Percentiles rank a stretch among this genome's conserved stretches.
Evolutionary conservation across 2,329 filamentous ascomycete species (phyloP).

Genomic region (Lasiodiplodia gonubiensis): DNA sequence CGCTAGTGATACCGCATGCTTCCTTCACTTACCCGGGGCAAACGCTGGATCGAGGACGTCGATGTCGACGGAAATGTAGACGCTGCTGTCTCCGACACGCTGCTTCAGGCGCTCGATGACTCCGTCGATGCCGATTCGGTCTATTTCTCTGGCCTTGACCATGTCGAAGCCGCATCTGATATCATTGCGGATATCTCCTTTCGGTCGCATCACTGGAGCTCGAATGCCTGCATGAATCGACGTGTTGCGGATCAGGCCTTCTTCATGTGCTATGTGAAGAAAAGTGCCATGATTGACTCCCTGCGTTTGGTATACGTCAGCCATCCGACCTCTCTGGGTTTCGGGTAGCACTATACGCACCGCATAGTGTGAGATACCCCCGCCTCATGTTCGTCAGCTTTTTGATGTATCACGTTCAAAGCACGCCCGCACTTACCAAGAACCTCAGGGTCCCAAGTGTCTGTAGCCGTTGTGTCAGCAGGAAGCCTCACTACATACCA

Average conservation of each 20-base stretch:
- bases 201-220: slow-evolving; percentile 57
- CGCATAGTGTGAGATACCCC: slow-evolving; percentile 65
- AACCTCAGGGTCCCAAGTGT: slow-evolving; percentile 63
- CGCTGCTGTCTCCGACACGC: slow-evolving; percentile 58
- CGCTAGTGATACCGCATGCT: too few relatives aligned
- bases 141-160: slow-evolving; percentile 62
- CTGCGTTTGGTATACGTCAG: slow-evolving; percentile 37
- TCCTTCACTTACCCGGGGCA: slow-evolving; percentile 52
- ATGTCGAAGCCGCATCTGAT: slow-evolving; percentile 64
- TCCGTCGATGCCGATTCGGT: slow-evolving; percentile 54
- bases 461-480: slow-evolving; percentile 39
- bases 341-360: slow-evolving; percentile 44
- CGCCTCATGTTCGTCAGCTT: slow-evolving; percentile 46
- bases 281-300: slow-evolving; percentile 68
- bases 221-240: slow-evolving; percentile 68
- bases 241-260: slow-evolving; percentile 63
- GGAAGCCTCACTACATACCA: neutral
- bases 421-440: slow-evolving; percentile 47
- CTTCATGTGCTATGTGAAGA: slow-evolving; percentile 66
- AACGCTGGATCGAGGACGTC: slow-evolving; percentile 63
- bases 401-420: neutral
- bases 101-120: slow-evolving; percentile 57
- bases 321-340: neutral
- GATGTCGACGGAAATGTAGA: slow-evolving; percentile 64
- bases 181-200: slow-evolving; percentile 62